Evolutionary conservation across 345 rosid species (phyloP).

Genomic region (Syzygium oleosum): DNA sequence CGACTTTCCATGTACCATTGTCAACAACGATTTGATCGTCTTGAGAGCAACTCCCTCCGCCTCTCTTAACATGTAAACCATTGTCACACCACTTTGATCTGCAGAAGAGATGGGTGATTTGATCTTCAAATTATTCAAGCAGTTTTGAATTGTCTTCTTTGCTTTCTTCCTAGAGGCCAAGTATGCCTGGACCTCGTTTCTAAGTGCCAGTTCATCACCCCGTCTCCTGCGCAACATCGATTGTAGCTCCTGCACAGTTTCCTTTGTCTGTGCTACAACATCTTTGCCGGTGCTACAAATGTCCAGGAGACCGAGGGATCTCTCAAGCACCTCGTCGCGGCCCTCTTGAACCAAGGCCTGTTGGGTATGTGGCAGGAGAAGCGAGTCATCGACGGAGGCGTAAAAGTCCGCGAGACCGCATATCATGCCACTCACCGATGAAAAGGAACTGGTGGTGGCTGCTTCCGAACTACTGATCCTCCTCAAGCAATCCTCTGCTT

Average conservation of each 20-base stretch:
- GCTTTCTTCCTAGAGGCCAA: slow-evolving; percentile 17
- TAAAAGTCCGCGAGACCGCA: slow-evolving; percentile 22
- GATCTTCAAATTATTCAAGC: slow-evolving; percentile 11
- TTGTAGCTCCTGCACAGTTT: slow-evolving; percentile 18
- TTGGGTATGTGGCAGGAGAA: slow-evolving; percentile 18
- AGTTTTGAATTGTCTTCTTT: slow-evolving; percentile 13
- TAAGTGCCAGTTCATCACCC: not conserved
- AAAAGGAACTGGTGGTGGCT: not conserved
- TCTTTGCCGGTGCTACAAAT: slow-evolving; percentile 17
- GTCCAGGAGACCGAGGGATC: slow-evolving; percentile 30
- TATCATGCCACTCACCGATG: slow-evolving; percentile 3
- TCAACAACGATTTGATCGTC: not conserved
- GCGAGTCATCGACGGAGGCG: slow-evolving; percentile 12
- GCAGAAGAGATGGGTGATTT: not conserved
- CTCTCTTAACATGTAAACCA: not conserved
- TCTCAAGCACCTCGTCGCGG: slow-evolving; percentile 20
- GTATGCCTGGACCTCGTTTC: slow-evolving; percentile 10
- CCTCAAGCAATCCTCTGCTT: slow-evolving; percentile 14
- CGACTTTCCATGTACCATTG: not conserved
- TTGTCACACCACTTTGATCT: not conserved
- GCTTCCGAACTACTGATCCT: slow-evolving; percentile 13
- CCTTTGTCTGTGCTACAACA: slow-evolving; percentile 23
- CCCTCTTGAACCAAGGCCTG: slow-evolving; percentile 16
- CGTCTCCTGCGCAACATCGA: slow-evolving; percentile 14
- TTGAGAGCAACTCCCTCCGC: not conserved